Evolutionary conservation across 2,329 filamentous ascomycete genomes (phyloP), one percentile per base, ranked within the genome.

Genomic region (Zasmidium angulare): DNA sequence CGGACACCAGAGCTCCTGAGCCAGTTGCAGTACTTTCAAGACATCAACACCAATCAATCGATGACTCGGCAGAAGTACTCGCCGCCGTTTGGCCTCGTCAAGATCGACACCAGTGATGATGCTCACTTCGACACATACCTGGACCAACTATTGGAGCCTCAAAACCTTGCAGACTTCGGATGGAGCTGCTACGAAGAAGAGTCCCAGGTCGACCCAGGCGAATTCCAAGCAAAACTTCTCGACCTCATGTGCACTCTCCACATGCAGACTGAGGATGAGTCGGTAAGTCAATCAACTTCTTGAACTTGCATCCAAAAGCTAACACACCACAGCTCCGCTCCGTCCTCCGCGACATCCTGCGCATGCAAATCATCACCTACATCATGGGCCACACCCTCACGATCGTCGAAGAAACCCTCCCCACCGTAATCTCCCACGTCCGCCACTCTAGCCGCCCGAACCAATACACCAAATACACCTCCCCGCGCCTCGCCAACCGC

Each of bases 301-400:
- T 24, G 22, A 55, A 51, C 26, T 53, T 47, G 26, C 26, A 6
- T 48, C 47, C 23, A 12, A 11, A n/a, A 17, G 56, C 57, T 56
- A 29, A 59, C 53, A 50, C 17, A 21, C 2, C 26, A 10, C 55
- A 67, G 56, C 69, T 79, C 63, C 67, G 69, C 52, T 71, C 73
- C 20, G 69, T 81, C 17, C 73, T 81, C 47, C 71, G 71, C 36
- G 74, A 78, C 55, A 74, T 81, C 51, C 72, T 77, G 54, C 76
- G 78, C 47, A 76, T 82, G 64, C 73, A 79, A 29, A 71, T 81
- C 2, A 73, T 77, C 49, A 81, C 79, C 1, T 80, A 77, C 65
- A 81, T 81, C 60, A 80, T 81, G 77, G 76, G 74, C 29, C 79
- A 78, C 63, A 77, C 78, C 3, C 67, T 81, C 29, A 79, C 75